A percentile compares a stretch with the other conserved stretches of the same genome.
These are phyloP conservation scores for Malus hybrid DNA, from an alignment of 331 rosid species.

Conservation along the genomic window DNA sequence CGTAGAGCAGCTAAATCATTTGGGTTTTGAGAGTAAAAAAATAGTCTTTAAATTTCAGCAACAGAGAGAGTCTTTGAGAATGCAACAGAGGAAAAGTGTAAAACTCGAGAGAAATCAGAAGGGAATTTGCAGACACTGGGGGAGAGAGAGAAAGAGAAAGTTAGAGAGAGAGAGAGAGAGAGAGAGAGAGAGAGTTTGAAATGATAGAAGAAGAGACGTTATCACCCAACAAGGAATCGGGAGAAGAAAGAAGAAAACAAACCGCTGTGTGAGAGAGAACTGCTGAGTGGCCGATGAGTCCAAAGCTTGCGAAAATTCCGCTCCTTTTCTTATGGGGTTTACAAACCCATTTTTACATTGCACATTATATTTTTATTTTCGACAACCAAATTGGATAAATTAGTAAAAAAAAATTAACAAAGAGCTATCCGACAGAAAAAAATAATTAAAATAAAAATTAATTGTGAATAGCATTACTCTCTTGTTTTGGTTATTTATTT, in stretches of 20 bases:
- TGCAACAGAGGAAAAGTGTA: background rate
- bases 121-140: background rate
- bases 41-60: background rate
- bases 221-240: background rate
- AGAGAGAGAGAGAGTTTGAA: background rate
- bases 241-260: background rate
- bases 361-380: rapidly evolving
- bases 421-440: rapidly evolving
- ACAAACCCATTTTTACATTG: too few species aligned
- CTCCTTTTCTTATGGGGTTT: too few species aligned
- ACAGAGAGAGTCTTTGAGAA: background rate
- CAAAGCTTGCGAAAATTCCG: background rate
- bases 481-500: background rate
- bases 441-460: too few species aligned
- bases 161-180: background rate
- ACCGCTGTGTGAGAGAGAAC: background rate
- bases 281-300: conserved; percentile 3
- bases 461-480: too few species aligned
- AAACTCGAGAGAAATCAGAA: background rate
- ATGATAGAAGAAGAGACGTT: background rate
- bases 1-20: background rate
- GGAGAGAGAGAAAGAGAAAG: background rate
- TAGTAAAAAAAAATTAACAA: too few species aligned
- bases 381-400: rapidly evolving
- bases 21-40: background rate